These are phyloP conservation scores for Trichoderma sp. DNA, from an alignment of 2,329 filamentous ascomycete species.

Conservation along the genomic window DNA sequence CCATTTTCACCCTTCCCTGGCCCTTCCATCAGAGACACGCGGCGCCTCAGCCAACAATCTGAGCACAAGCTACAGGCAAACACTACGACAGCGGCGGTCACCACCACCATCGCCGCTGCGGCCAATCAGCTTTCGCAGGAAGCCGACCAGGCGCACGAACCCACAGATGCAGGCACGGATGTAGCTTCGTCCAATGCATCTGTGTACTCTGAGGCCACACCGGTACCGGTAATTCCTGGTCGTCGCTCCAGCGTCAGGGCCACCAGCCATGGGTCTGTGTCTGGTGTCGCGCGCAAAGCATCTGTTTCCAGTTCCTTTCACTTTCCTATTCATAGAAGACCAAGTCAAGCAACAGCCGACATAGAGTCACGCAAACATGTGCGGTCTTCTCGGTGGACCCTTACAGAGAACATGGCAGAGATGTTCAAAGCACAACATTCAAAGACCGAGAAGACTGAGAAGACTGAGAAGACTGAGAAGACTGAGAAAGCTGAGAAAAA, in stretches of 20 bases:
- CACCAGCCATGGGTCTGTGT: constrained; percentile 7
- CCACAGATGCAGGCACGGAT: constrained; percentile 2
- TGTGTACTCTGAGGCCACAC: neutral
- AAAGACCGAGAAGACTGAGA: too few species aligned
- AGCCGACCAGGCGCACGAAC: constrained; percentile 15
- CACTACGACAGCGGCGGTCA: neutral
- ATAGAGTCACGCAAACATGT: constrained; percentile 20
- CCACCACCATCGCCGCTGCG: neutral
- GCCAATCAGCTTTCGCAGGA: constrained; percentile 4
- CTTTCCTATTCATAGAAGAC: constrained; percentile 34
- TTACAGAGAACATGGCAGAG: constrained; percentile 57
- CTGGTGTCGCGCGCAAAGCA: constrained; percentile 27
- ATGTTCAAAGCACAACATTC: constrained; percentile 54
- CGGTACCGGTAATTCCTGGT: constrained; percentile 1
- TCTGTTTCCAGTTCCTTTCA: constrained; percentile 39
- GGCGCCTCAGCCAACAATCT: constrained; percentile 6
- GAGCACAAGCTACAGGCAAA: constrained; percentile 7
- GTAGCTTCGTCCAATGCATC: constrained; percentile 5
- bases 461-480: constrained; percentile 53
- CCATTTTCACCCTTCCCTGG: constrained; percentile 13
- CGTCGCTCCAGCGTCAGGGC: constrained; percentile 7
- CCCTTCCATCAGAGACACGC: neutral
- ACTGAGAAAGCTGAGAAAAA: constrained; percentile 61
- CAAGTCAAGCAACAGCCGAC: constrained; percentile 15
- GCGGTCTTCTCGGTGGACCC: constrained; percentile 45